These are phyloP conservation scores for Fusarium sp. DNA, from an alignment of 2,329 filamentous ascomycete species.

Conservation along the genomic window DNA sequence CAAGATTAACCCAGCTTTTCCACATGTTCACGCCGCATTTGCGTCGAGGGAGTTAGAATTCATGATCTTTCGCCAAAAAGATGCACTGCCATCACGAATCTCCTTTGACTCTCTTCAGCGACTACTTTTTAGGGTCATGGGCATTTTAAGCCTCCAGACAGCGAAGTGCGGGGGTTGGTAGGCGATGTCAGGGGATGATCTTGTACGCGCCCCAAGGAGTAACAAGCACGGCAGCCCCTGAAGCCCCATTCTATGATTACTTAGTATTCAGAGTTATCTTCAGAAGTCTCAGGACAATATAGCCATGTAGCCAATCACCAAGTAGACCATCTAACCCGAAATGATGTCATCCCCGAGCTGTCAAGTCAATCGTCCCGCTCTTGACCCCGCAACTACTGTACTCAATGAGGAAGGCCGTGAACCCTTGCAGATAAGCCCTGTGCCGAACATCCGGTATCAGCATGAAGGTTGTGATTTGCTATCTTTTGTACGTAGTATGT, in stretches of 20 bases:
- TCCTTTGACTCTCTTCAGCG: background rate
- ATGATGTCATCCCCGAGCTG: background rate
- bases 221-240: background rate
- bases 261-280: background rate
- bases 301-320: background rate
- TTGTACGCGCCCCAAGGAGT: background rate
- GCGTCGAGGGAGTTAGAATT: no score
- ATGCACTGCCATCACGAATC: no score
- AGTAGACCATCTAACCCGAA: background rate
- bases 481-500: background rate
- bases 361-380: background rate
- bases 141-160: background rate
- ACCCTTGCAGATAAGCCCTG: constrained; percentile 3
- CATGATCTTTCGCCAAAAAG: no score
- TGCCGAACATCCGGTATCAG: constrained; percentile 30
- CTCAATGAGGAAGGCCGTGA: constrained; percentile 28
- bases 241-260: background rate
- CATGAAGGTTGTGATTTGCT: background rate
- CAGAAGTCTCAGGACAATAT: background rate
- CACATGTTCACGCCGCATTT: no score
- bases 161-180: background rate
- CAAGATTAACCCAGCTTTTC: background rate
- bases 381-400: constrained; percentile 24
- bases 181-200: background rate
- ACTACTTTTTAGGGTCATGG: background rate